Base-by-base conservation (phyloP, 345 rosid genomes). In the Angophora floribunda region DNA sequence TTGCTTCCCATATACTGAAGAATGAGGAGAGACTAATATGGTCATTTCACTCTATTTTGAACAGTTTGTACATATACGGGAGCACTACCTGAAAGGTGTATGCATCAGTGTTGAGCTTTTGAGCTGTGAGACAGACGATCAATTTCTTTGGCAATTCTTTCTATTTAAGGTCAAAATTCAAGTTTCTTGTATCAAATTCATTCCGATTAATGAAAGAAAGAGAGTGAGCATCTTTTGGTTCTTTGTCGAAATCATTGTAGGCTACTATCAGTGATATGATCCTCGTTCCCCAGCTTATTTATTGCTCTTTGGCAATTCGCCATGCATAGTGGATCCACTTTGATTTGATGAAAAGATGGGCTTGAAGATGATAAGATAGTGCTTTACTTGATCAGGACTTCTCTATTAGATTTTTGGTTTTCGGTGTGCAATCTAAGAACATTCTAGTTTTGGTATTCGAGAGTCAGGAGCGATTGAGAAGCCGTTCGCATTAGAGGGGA, bases 111-210 rank as follows among this genome's bases (percentile, higher is more conserved):
- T 86, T 59, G 87, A 30, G 51, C 63, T 51, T 86, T 85, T 85
- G 44, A 52, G 47, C 63, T 36, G 49, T 70, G 95, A 95, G 94
- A 96, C n/a, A 36, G 98, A 93, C 89, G 96, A 94, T 49, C 89
- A 93, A 36, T 92, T 95, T 86, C 96, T 95, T 36, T 96, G 96
- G 86, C 96, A 95, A 89, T 88, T 95, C 86, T 85, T 52, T 52
- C 14, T 52, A n/a, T 85, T 41, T 4, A 22, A 4, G 61, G 36
- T 85, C 45, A 85, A 36, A 67, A 75, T 75, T 8, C 45, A 75
- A 75, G 82, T 75, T 19, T 36, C 45, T 75, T 75, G 82, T 75
- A 75, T 75, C 82, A 36, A 75, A 41, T 75, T 75, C 82, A 36
- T 75, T 75, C 14, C 47, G 26, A 36, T 75, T 75, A 36, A 36